phyloP scores from a whole-genome alignment of 169 alveolate species.

The Theileria luwenshuni region DNA sequence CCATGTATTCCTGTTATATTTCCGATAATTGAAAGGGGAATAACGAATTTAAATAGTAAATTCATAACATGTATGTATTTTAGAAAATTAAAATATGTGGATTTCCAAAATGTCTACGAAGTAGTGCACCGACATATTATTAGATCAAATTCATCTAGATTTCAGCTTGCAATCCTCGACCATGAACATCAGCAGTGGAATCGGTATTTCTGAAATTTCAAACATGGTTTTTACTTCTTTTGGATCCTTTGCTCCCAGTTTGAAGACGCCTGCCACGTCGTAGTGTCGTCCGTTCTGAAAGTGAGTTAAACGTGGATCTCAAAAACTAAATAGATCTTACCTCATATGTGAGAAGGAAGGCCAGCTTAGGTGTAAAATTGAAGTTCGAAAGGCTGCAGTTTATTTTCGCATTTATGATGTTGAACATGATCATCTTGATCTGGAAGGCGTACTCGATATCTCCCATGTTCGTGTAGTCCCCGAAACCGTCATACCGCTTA shows the following conservation, averaged over 20 bases:
- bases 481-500: background rate
- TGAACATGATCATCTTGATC: conserved; percentile 20
- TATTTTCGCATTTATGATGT: background rate
- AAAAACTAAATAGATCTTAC: conserved; percentile 14
- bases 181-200: conserved; percentile 44
- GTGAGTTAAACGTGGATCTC: background rate
- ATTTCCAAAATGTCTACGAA: conserved; percentile 10
- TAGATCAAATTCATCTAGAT: conserved; percentile 2
- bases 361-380: conserved; percentile 22
- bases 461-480: conserved; percentile 30
- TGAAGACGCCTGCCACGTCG: conserved; percentile 49
- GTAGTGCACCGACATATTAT: conserved; percentile 8
- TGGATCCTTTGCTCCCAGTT: conserved; percentile 11
- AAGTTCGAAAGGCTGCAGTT: conserved; percentile 9
- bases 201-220: conserved; percentile 33
- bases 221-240: conserved; percentile 13
- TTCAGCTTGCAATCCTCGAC: conserved; percentile 34
- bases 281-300: conserved; percentile 45
- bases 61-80: too few species aligned
- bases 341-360: conserved; percentile 9
- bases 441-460: conserved; percentile 16
- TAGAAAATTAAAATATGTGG: too few species aligned
- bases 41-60: too few species aligned
- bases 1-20: conserved; percentile 6
- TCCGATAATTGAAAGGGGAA: background rate